Evolutionary conservation across 805 yeast species (phyloP), one percentile per base, ranked within the genome.

Genomic region (Lipomyces chichibuensis): DNA sequence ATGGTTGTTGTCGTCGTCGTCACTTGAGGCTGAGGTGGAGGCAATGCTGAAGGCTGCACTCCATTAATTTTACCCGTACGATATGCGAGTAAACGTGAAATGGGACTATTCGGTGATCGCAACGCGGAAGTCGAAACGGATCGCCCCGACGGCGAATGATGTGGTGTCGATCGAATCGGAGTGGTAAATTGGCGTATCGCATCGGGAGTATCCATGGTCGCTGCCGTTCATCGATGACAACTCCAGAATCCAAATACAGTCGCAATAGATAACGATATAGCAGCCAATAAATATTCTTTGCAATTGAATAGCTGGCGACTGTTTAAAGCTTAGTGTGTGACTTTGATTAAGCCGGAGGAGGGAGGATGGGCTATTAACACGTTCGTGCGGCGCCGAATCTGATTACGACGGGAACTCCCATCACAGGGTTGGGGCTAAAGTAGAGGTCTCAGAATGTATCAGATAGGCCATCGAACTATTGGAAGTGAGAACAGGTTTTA

Each of bases 81-180:
- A 11, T 25, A 14, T 29, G 55, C 55, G 2, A 52, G 55, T 23
- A 52, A 25, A 25, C 55, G 55, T 17, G 55, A 52, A 13, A 52
- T 25, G 9, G 55, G 49, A 43, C 11, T 52, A 52, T 29, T 52
- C 33, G 55, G 55, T 7, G 55, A 52, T 25, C 55, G 55, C 17
- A 52, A 20, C 9, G 55, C 33, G 29, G 55, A 25, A 4, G 55
- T 52, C 7, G 55, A 52, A 52, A 52, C 55, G 20, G 55, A 52
- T 5, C 55, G 32, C n/a, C 33, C 33, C 14, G 55, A 52, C 2
- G 29, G 55, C 14, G 33, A 52, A 29, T 29, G 33, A 13, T 25
- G 33, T n/a, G 55, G 33, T 29, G 55, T 25, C 33, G 55, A 52
- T 29, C 33, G 55, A 25, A n/a, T 25, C 55, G 55, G 11, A n/a